A percentile compares a stretch with the other conserved stretches of the same genome.
phyloP scores from a whole-genome alignment of 257 asterid species.

The Paulownia fortunei region DNA sequence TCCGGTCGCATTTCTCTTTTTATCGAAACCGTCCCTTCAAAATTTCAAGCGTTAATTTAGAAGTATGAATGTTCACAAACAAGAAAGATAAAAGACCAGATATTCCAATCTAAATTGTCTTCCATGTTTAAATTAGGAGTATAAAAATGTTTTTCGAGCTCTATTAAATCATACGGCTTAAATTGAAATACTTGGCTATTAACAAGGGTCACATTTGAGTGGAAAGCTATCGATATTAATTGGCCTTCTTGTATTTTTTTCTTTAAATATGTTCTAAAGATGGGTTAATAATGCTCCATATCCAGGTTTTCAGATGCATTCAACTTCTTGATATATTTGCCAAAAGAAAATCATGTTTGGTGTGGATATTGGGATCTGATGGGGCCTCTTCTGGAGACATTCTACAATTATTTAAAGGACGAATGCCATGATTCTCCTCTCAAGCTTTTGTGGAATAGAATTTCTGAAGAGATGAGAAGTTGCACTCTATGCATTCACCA shows the following conservation, averaged over 20 bases:
- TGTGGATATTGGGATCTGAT: constrained; percentile 86
- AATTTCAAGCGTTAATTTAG: neutral
- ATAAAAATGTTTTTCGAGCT: neutral
- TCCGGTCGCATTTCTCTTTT: neutral
- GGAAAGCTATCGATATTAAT: neutral
- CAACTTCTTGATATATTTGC: constrained; percentile 70
- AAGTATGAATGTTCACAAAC: constrained; percentile 1
- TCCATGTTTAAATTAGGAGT: neutral
- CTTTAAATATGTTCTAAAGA: neutral
- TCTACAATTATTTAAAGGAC: constrained; percentile 78
- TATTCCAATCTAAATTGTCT: neutral
- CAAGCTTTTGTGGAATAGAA: constrained; percentile 71
- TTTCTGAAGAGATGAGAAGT: constrained; percentile 69
- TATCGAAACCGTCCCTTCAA: neutral
- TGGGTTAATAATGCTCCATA: neutral
- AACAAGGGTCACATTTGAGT: constrained; percentile 20
- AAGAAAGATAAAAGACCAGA: neutral
- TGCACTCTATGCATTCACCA: constrained; percentile 88
- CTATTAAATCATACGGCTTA: neutral
- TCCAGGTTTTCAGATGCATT: constrained; percentile 96
- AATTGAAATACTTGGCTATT: neutral
- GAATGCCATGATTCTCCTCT: constrained; percentile 77
- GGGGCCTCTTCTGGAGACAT: constrained; percentile 97
- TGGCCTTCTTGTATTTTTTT: neutral
- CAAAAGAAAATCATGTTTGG: constrained; percentile 79